Percentiles rank a stretch among this genome's conserved stretches.
phyloP scores from a whole-genome alignment of 2,329 filamentous ascomycete genomes.

The Fonsecaea nubica region DNA sequence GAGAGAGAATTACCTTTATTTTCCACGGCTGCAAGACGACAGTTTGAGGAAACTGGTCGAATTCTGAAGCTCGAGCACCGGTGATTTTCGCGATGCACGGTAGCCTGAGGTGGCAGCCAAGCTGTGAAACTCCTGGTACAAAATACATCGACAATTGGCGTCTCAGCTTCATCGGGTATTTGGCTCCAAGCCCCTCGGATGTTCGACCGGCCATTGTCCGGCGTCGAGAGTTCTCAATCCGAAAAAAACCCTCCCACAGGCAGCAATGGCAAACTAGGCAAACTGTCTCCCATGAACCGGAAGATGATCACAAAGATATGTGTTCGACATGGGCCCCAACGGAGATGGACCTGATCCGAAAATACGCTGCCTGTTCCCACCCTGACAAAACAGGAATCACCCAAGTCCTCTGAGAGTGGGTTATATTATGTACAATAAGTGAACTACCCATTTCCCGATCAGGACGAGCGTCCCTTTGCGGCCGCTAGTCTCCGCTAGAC shows the following conservation, averaged over 20 bases:
- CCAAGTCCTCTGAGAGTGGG: too few relatives aligned
- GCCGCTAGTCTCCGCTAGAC: too few relatives aligned
- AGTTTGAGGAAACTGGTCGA: slow-evolving; percentile 14
- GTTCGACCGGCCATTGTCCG: neutral
- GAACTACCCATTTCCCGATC: too few relatives aligned
- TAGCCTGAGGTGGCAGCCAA: neutral
- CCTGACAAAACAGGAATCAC: neutral
- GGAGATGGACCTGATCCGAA: neutral
- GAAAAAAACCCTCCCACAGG: neutral
- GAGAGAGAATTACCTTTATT: slow-evolving; percentile 16
- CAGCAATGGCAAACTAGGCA: neutral
- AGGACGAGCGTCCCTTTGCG: too few relatives aligned
- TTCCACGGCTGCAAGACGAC: slow-evolving; percentile 9
- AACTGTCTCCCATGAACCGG: neutral
- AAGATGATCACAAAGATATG: neutral
- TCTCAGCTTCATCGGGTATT: neutral
- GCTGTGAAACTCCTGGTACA: neutral
- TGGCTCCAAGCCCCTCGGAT: neutral
- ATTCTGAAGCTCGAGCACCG: neutral
- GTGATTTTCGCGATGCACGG: neutral
- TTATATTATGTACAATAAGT: too few relatives aligned
- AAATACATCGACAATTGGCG: neutral
- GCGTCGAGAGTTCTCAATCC: neutral
- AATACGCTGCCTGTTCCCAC: neutral
- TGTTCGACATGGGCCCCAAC: neutral